Base-by-base conservation (phyloP, 331 rosid species). In the Malus hybrid region DNA sequence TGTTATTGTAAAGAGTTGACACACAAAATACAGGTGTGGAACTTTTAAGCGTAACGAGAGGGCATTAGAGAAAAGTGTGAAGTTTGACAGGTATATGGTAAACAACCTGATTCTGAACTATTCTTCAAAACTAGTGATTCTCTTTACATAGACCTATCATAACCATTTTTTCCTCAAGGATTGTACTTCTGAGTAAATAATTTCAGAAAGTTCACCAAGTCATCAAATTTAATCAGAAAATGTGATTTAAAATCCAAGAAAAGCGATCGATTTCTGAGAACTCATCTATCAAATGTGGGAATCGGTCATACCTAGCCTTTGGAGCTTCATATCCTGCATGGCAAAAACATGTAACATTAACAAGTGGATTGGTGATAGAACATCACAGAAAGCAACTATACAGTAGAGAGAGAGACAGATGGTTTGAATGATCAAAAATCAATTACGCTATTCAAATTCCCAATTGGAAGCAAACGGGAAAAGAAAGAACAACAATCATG, bases 311-410 rank as follows among this genome's bases (percentile, higher is more conserved):
- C 84, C 80, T 80, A 36, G 76, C 56, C 73, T 70, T 75, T 63
- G 84, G 84, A 54, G 80, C 77, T 34, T 75, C 77, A 76, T 70
- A 80, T 29, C 84, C 84, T 80, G 84, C 69, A 62, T 34, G 13
- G 46, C 52, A 57, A 56, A 56, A 72, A 20, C 65, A 33, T 71
- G 66, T 2, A 20, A 12, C n/a, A 33, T 56, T 33, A 57, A 34
- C 6, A 20, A 20, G 67, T 36, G 34, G 52, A 20, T 16, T 10
- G 8, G 8, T 16, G 48, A 67, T 39, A 67, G 7, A 54, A 65
- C 29, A 46, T 27, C 39, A 20, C 14, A 70, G 31, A 28, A 70
- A 70, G 27, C 32, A 70, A 54, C 20, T 50, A 10, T 6, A 24
- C 15, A 6, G 14, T 1, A 70, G 31, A 24, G 34, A 28, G 44